A percentile compares a stretch with the other conserved stretches of the same genome.
phyloP scores from a whole-genome alignment of 2,329 filamentous ascomycete species.

The Fusarium miscanthi region DNA sequence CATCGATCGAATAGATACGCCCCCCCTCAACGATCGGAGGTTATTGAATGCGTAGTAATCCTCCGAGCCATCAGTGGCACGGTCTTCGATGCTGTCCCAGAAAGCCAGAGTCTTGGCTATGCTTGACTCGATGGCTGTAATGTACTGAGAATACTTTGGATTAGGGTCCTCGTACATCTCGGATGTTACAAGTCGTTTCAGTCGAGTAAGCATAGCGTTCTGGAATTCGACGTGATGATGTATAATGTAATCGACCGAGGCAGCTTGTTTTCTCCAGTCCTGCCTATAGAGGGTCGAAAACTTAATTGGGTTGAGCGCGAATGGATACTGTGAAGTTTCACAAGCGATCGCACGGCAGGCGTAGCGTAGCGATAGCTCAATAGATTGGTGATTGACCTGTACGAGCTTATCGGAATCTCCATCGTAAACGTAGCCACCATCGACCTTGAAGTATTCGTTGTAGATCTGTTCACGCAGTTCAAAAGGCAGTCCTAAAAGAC shows the following conservation, averaged over 20 bases:
- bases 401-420: background rate
- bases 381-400: fast-evolving
- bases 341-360: fast-evolving
- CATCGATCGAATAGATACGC: too few relatives aligned
- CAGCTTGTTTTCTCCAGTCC: background rate
- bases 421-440: background rate
- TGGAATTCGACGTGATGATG: background rate
- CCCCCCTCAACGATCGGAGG: too few relatives aligned
- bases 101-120: too few relatives aligned
- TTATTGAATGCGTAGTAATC: too few relatives aligned
- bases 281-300: background rate
- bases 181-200: background rate
- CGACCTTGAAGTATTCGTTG: background rate
- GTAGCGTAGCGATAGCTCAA: fast-evolving
- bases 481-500: background rate
- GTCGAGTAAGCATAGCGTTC: background rate
- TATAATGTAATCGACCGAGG: fast-evolving
- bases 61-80: too few relatives aligned
- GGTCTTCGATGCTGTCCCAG: too few relatives aligned
- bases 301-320: background rate
- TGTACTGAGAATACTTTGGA: background rate
- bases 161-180: background rate
- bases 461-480: fast-evolving
- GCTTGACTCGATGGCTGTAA: background rate
- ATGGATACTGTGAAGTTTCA: background rate